These are phyloP conservation scores for Fragaria ananassa DNA, from an alignment of 306 rosid species.

Conservation along the genomic window DNA sequence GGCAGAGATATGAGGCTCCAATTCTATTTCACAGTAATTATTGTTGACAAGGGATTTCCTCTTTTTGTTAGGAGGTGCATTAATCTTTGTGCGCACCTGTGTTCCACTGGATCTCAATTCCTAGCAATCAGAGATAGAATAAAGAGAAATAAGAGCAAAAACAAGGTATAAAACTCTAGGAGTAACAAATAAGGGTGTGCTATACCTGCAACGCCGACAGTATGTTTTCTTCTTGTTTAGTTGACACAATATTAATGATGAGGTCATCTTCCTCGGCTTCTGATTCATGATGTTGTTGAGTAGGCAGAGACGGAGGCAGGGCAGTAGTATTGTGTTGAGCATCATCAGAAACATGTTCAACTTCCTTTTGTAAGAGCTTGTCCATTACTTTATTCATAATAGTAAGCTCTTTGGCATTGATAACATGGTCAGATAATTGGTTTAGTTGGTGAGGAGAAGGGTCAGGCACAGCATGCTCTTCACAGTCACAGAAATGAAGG, in stretches of 20 bases:
- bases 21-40: constrained; percentile 26
- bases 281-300: background rate
- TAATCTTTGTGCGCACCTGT: constrained; percentile 27
- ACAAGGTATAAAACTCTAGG: background rate
- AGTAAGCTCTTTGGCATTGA: constrained; percentile 58
- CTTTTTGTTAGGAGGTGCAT: constrained; percentile 41
- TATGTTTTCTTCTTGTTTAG: constrained; percentile 35
- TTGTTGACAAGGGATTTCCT: constrained; percentile 30
- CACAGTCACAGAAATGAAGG: constrained; percentile 84
- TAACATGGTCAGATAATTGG: constrained; percentile 23
- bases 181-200: background rate
- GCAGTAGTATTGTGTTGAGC: too few relatives aligned
- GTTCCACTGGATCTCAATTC: constrained; percentile 31
- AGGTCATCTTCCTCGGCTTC: constrained; percentile 68
- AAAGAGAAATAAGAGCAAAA: constrained; percentile 12
- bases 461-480: constrained; percentile 58
- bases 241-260: constrained; percentile 51
- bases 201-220: constrained; percentile 41
- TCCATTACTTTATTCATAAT: constrained; percentile 74
- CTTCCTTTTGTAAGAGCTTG: constrained; percentile 53
- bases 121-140: constrained; percentile 29
- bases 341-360: constrained; percentile 25
- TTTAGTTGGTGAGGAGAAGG: constrained; percentile 17
- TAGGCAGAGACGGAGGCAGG: background rate
- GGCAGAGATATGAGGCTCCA: constrained; percentile 25